A percentile compares a stretch with the other conserved stretches of the same genome.
Evolutionary conservation across 2,329 filamentous ascomycete genomes (phyloP).

Genomic region (Paraphoma sp.): DNA sequence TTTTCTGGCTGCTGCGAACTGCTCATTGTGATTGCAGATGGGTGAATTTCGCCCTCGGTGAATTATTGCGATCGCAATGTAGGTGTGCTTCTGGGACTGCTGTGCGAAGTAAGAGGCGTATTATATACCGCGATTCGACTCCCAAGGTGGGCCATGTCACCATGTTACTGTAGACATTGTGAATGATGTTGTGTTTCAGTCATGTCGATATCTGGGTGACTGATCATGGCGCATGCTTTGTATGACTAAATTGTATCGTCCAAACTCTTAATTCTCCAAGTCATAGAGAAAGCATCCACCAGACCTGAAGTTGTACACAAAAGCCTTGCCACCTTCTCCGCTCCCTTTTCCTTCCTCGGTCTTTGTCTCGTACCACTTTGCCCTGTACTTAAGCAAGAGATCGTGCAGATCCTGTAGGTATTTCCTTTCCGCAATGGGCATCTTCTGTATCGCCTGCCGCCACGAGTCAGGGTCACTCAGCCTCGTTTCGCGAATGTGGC

Average conservation of each 20-base stretch:
- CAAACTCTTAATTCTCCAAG: conserved; percentile 53
- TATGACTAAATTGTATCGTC: neutral
- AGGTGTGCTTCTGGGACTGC: too few relatives aligned
- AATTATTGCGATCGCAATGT: too few relatives aligned
- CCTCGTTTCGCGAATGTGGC: conserved; percentile 74
- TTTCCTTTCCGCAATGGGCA: conserved; percentile 77
- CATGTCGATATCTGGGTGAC: too few relatives aligned
- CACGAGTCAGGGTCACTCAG: conserved; percentile 84
- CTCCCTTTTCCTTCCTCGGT: conserved; percentile 48
- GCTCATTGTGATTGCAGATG: too few relatives aligned
- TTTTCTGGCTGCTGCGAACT: too few relatives aligned
- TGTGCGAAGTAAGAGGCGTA: too few relatives aligned
- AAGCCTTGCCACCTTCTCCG: conserved; percentile 69
- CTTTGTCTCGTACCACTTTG: conserved; percentile 59
- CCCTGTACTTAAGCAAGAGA: conserved; percentile 69
- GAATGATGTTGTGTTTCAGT: too few relatives aligned
- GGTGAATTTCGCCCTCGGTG: too few relatives aligned
- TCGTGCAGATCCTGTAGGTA: conserved; percentile 86
- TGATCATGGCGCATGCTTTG: neutral
- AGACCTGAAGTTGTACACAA: conserved; percentile 91
- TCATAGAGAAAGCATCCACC: conserved; percentile 87
- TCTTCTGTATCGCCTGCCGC: conserved; percentile 79
- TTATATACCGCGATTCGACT: too few relatives aligned
- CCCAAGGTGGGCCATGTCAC: too few relatives aligned
- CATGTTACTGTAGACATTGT: too few relatives aligned